A percentile compares a stretch with the other conserved stretches of the same genome.
These are phyloP conservation scores for Fonticula alba DNA, from an alignment of 78 protist genomes.

Conservation along the genomic window DNA sequence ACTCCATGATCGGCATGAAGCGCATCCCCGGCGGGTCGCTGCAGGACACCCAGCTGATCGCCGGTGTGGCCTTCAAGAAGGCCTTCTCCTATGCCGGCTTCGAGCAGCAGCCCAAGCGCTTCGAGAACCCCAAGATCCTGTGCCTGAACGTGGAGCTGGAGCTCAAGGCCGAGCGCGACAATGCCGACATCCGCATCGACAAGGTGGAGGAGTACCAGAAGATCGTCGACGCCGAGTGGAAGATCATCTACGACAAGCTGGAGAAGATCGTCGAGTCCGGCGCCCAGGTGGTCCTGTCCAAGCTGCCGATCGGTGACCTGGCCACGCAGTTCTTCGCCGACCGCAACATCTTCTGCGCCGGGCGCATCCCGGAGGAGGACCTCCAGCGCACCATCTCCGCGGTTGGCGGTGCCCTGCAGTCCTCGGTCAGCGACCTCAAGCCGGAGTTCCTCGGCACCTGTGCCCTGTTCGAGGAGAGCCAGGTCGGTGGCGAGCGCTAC, in stretches of 20 bases:
- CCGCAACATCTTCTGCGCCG: constrained; percentile 96
- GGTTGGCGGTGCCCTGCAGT: constrained; percentile 66
- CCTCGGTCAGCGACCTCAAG: constrained; percentile 60
- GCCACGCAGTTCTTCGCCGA: constrained; percentile 99
- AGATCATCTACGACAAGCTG: constrained; percentile 90
- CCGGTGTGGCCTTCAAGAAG: constrained; percentile 99
- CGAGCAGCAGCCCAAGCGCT: constrained; percentile 95
- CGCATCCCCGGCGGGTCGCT: constrained; percentile 62
- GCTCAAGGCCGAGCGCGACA: constrained; percentile 89
- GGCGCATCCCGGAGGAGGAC: constrained; percentile 94
- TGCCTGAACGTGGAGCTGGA: constrained; percentile 96
- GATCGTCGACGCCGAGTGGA: constrained; percentile 94
- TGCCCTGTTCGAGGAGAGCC: constrained; percentile 90
- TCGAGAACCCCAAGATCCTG: constrained; percentile 71
- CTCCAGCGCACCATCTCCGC: constrained; percentile 65
- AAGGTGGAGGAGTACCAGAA: constrained; percentile 56
- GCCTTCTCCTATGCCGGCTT: constrained; percentile 98
- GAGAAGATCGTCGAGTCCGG: constrained; percentile 77
- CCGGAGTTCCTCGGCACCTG: constrained; percentile 75
- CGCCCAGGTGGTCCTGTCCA: constrained; percentile 88
- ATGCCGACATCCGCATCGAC: constrained; percentile 87
- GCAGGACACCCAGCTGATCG: constrained; percentile 79
- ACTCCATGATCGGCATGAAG: constrained; percentile 86
- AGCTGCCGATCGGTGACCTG: constrained; percentile 96
- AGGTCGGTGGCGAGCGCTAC: constrained; percentile 74